Base-by-base conservation (phyloP, 495 filamentous ascomycete species). In the Penicillium canescens region DNA sequence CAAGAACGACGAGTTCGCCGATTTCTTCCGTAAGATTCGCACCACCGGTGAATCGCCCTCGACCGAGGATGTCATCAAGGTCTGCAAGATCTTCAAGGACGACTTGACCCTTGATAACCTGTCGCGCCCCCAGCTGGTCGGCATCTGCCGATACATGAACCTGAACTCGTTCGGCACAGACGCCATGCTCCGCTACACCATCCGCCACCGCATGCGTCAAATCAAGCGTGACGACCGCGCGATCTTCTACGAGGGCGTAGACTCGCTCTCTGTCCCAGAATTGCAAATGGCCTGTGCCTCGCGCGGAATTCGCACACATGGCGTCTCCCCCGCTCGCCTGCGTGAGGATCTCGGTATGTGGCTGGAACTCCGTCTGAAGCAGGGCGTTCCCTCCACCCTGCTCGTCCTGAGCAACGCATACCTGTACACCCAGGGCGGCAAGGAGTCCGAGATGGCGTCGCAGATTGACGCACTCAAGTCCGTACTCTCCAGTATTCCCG, bases 81-180 rank as follows among this genome's bases (percentile, higher is more conserved):
- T 99, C 50, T 98, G 95, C 86, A 96, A 99, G 81, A 87, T 96
- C 64, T 99, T 99, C 81, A 96, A 94, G 73, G 94, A 99, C 71
- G 94, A 99, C 68, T 65, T 99, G 54, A 99, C 94, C 0, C 82
- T 99, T 13, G 94, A 99, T 84, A 98, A 98, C 70, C 74, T 99
- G 61, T 97, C 93, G 3, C 83, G 94, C 44, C 93, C 94, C 14
- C 94, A 99, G 68, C 78, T 99, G 34, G 94, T 99, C 21, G 96
- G 85, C 35, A 99, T 99, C 82, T 96, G 93, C 77, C 89, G 91
- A 14, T 99, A 99, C 74, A 91, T 99, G 86, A 98, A 97, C 72
- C 79, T 99, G 38, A 95, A 91, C 75, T 90, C 90, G 5, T 96
- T 99, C 66, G 94, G 94, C 54, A 96, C 95, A 16, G 94, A 99